Percentiles rank a stretch among this genome's conserved stretches.
Conservation (phyloP, 208 protist species). For the Spongospora subterranea region DNA sequence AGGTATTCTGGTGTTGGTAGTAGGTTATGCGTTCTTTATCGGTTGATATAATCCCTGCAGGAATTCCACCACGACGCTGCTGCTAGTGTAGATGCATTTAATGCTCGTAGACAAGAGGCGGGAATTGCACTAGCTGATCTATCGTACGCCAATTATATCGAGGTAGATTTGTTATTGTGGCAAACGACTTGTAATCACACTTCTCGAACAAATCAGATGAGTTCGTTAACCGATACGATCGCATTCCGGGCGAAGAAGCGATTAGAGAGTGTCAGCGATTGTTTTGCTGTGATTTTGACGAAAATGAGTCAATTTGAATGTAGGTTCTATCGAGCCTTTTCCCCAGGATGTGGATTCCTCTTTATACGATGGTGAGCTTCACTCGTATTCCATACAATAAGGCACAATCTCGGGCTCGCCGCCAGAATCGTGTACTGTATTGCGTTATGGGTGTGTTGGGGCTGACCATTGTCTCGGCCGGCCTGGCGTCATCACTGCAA, state of each 20-base stretch:
- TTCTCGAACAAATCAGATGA: not conserved
- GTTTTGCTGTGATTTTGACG: conserved; percentile 17
- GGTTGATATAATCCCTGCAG: not conserved
- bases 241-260: conserved; percentile 38
- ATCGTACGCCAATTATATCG: conserved; percentile 33
- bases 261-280: conserved; percentile 29
- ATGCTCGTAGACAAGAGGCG: not conserved
- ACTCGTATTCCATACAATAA: conserved; percentile 50
- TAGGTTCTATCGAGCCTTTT: not conserved
- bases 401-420: not conserved
- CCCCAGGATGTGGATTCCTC: conserved; percentile 28
- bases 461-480: not conserved
- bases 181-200: not conserved
- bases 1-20: not conserved
- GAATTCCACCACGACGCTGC: not conserved
- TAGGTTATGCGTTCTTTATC: not conserved
- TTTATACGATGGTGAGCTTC: conserved; percentile 57
- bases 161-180: not conserved
- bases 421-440: conserved; percentile 2
- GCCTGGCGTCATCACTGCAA: not conserved
- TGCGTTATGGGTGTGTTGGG: not conserved
- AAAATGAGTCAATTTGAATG: not conserved
- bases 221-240: not conserved
- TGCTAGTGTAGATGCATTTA: not conserved
- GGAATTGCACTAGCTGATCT: conserved; percentile 48